Percentiles rank a stretch among this genome's conserved stretches.
Conservation (phyloP, 768 basidiomycete species). For the Boletellus emodensis region DNA sequence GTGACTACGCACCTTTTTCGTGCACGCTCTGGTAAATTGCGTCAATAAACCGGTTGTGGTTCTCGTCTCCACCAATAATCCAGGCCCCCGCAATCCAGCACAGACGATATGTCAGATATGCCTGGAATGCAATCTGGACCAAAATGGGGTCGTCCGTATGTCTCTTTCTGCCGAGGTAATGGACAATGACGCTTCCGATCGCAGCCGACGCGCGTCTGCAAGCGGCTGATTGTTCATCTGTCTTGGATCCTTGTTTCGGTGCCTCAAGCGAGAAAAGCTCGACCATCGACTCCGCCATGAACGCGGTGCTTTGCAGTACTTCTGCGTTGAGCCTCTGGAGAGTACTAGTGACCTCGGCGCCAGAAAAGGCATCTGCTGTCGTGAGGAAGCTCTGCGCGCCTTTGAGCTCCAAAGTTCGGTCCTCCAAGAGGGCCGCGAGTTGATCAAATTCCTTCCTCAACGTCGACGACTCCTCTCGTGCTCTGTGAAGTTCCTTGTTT, state of each 20-base stretch:
- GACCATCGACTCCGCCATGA: constrained; percentile 45
- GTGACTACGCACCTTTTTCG: constrained; percentile 30
- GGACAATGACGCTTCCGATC: constrained; percentile 22
- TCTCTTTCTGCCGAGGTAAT: constrained; percentile 27
- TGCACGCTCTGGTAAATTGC: constrained; percentile 33
- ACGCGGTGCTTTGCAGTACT: constrained; percentile 46
- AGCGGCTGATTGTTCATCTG: constrained; percentile 22
- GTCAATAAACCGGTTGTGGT: constrained; percentile 20
- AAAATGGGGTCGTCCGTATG: constrained; percentile 34
- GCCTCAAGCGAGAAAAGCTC: constrained; percentile 35
- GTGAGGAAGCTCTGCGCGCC: constrained; percentile 45
- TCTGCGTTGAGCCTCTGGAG: constrained; percentile 45
- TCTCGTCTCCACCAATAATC: constrained; percentile 29
- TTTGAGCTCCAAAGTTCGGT: constrained; percentile 42
- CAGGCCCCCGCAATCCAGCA: constrained; percentile 27
- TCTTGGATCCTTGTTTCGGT: constrained; percentile 5
- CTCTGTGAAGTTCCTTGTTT: constrained; percentile 15
- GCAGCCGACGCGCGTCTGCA: constrained; percentile 18
- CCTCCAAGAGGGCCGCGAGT: constrained; percentile 31
- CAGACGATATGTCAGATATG: constrained; percentile 24
- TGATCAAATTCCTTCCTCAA: constrained; percentile 29
- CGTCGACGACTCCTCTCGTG: constrained; percentile 27
- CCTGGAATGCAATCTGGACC: constrained; percentile 36
- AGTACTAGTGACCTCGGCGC: constrained; percentile 42
- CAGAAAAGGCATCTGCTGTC: constrained; percentile 40